Base-by-base conservation (phyloP, 1,284 basidiomycete genomes). In the Bondarzewia mesenterica region DNA sequence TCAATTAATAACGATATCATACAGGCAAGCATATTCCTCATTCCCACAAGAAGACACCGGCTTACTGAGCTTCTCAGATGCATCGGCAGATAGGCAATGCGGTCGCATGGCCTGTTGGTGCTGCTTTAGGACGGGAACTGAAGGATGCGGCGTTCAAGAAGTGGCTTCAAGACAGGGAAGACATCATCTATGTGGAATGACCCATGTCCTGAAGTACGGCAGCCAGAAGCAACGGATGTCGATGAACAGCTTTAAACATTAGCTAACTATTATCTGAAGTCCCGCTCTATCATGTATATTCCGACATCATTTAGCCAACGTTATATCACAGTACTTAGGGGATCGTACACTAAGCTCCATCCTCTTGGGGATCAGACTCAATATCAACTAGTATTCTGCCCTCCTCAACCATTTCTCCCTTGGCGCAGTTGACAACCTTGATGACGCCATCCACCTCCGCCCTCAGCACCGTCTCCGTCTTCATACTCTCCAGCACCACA, bases 401-500 rank as follows among this genome's bases (percentile, higher is more conserved):
- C 64, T 96, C 93, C 56, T 89, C 84, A 2, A 94, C 89, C 80
- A 93, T 89, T 61, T 89, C 84, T 5, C 89, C 90, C 57, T 86
- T 85, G 61, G 67, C 74, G 58, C 85, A 89, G n/a, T 77, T 80
- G 7, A 94, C 77, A 36, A 74, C 71, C 55, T 73, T 79, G 2
- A 94, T 81, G 6, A 81, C 70, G 8, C 89, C 92, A 39, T 73
- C 71, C 5, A 72, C 71, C 49, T 78, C 74, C 10, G 89, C 81
- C 50, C 90, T 75, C 57, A 96, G 63, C 39, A 89, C 88, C 44
- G 88, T 94, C 71, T 93, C 92, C 54, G 90, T 94, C 78, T 96
- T 96, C 93, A 95, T 96, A 59, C 90, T 93, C 70, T 95, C 93
- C 57, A 95, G 67, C 18, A 95, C 82, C 25, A 93, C 82, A 10